Conservation (phyloP, 805 yeast species). For the Metschnikowia vanudenii region DNA sequence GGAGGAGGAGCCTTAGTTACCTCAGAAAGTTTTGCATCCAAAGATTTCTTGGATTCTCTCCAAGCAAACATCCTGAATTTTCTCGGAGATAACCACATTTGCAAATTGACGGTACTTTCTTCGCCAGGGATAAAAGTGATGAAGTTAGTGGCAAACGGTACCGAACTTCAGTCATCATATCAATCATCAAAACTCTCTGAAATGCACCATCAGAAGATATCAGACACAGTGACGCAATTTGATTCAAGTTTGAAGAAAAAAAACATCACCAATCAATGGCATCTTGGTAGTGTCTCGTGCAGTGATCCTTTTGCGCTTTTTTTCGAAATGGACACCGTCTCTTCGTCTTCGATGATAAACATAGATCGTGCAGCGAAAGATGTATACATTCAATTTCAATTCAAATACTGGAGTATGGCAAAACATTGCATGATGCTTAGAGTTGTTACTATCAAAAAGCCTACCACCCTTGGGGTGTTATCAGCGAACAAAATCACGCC, state of each 20-base stretch:
- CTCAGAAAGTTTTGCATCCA: slow-evolving; percentile 29
- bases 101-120: slow-evolving; percentile 28
- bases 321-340: slow-evolving; percentile 34
- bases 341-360: slow-evolving; percentile 21
- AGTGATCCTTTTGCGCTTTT: slow-evolving; percentile 29
- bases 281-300: slow-evolving; percentile 23
- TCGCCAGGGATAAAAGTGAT: slow-evolving; percentile 35
- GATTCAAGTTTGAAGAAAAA: slow-evolving; percentile 32
- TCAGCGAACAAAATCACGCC: slow-evolving; percentile 17
- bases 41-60: slow-evolving; percentile 24
- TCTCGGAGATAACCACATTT: slow-evolving; percentile 6
- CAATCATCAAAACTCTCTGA: slow-evolving; percentile 20
- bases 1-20: slow-evolving; percentile 36
- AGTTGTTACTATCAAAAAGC: slow-evolving; percentile 30
- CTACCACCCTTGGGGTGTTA: slow-evolving; percentile 27
- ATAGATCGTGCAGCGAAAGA: slow-evolving; percentile 21
- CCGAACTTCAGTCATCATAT: slow-evolving; percentile 36
- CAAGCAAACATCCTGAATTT: slow-evolving; percentile 4
- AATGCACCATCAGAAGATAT: slow-evolving; percentile 29
- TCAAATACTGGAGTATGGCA: slow-evolving; percentile 28
- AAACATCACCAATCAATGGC: slow-evolving; percentile 41
- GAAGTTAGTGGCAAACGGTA: slow-evolving; percentile 32
- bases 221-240: slow-evolving; percentile 32
- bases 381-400: slow-evolving; percentile 32
- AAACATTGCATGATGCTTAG: slow-evolving; percentile 25